Conservation (phyloP, 73 alveolate genomes). For the Paramecium primaurelia region DNA sequence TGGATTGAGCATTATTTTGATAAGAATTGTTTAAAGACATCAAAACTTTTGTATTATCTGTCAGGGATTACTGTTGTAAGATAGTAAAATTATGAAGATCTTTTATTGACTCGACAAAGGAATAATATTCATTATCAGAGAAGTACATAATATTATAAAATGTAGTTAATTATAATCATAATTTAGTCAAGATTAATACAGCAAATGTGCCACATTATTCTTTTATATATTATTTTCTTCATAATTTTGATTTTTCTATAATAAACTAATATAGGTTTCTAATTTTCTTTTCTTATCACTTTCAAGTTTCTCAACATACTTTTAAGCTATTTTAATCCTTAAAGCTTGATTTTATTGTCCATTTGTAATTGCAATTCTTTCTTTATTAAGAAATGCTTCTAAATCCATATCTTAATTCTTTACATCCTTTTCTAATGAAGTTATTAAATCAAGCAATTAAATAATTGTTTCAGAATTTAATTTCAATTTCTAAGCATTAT, state of each 20-base stretch:
- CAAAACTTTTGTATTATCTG: background rate
- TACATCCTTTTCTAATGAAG: background rate
- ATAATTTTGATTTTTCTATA: background rate
- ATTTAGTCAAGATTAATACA: background rate
- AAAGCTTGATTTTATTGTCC: background rate
- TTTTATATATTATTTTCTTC: background rate
- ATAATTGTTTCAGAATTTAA: background rate
- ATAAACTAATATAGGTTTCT: background rate
- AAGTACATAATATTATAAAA: background rate
- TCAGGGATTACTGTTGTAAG: background rate
- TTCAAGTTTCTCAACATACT: background rate
- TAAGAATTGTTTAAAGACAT: background rate
- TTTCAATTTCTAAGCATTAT: background rate
- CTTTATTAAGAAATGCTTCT: background rate
- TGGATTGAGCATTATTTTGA: background rate
- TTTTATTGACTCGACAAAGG: background rate
- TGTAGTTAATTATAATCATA: background rate
- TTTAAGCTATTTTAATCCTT: background rate
- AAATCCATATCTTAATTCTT: background rate
- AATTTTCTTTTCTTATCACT: background rate
- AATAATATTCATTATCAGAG: conserved; percentile 2
- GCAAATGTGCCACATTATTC: background rate
- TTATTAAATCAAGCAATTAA: background rate
- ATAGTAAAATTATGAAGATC: background rate
- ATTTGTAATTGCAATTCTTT: background rate